Percentiles rank a stretch among this genome's conserved stretches.
phyloP scores from a whole-genome alignment of 31 red algal species.

The Porphyra umbilicalis region DNA sequence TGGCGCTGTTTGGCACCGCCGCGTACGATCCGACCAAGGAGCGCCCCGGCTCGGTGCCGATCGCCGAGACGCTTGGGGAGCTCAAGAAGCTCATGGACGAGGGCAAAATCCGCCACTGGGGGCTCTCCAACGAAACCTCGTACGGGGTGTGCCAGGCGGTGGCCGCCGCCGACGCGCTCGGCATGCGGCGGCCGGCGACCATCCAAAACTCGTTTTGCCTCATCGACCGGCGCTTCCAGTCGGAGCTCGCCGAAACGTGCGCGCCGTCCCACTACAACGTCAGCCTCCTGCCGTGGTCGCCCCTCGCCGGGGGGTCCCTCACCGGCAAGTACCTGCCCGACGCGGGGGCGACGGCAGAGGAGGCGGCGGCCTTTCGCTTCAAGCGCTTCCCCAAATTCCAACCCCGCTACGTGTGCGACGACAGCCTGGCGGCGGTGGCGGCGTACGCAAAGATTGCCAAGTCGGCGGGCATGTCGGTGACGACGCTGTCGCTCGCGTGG shows the following conservation, averaged over 20 bases:
- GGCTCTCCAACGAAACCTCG: constrained; percentile 50
- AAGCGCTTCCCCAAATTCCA: background rate
- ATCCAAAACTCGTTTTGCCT: constrained; percentile 52
- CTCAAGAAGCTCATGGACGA: constrained; percentile 9
- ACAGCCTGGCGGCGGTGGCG: constrained; percentile 14
- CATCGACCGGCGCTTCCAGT: constrained; percentile 34
- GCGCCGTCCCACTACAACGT: constrained; percentile 12
- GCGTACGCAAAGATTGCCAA: constrained; percentile 48
- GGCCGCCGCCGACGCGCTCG: background rate
- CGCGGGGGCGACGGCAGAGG: background rate
- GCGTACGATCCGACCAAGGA: constrained; percentile 15
- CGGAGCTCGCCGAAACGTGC: constrained; percentile 31
- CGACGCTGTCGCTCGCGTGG: constrained; percentile 58
- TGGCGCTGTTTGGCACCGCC: constrained; percentile 23
- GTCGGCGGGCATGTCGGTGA: constrained; percentile 34
- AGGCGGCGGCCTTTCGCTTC: background rate
- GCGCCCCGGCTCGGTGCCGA: background rate
- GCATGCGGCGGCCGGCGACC: constrained; percentile 23
- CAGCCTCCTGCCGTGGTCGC: constrained; percentile 25
- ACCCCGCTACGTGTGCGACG: background rate
- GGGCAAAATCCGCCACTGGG: constrained; percentile 33
- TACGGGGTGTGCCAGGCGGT: constrained; percentile 21
- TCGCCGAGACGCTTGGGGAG: constrained; percentile 15
- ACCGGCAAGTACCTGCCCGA: constrained; percentile 32
- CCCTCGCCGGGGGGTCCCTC: constrained; percentile 29